Conservation (phyloP, 352 stramenopile species). For the Phytophthora kernoviae region DNA sequence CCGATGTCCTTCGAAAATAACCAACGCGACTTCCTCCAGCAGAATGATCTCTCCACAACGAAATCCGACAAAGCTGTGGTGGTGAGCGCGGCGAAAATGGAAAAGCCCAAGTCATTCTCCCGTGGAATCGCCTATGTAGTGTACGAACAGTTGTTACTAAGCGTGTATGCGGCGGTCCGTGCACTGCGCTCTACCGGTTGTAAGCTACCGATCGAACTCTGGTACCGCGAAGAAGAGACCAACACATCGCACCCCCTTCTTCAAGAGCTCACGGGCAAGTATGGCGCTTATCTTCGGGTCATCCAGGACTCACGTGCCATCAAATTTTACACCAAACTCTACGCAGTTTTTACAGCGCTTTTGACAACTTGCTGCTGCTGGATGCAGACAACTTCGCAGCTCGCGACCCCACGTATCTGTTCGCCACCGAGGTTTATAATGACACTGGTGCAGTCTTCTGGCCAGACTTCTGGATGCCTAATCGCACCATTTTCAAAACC, state of each 20-base stretch:
- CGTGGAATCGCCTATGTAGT: constrained; percentile 60
- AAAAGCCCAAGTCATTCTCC: constrained; percentile 13
- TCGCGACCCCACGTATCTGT: constrained; percentile 68
- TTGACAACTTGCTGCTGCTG: constrained; percentile 71
- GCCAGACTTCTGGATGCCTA: constrained; percentile 78
- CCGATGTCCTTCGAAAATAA: constrained; percentile 32
- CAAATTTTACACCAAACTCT: constrained; percentile 75
- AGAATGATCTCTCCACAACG: constrained; percentile 40
- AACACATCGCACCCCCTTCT: constrained; percentile 57
- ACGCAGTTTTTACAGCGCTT: constrained; percentile 79
- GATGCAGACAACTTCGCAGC: constrained; percentile 78
- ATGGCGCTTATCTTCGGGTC: constrained; percentile 65
- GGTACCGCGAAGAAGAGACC: constrained; percentile 58
- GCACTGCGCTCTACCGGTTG: constrained; percentile 50
- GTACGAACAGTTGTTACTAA: constrained; percentile 56
- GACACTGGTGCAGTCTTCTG: constrained; percentile 74
- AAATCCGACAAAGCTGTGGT: constrained; percentile 52
- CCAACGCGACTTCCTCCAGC: constrained; percentile 24
- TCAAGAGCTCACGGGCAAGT: constrained; percentile 38
- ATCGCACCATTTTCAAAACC: constrained; percentile 78
- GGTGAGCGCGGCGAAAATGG: constrained; percentile 29
- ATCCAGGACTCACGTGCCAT: constrained; percentile 56
- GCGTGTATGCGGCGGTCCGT: constrained; percentile 57
- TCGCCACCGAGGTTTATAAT: constrained; percentile 48
- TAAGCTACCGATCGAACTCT: constrained; percentile 70